phyloP scores from a whole-genome alignment of 164 flowering plant genomes.

The Nymphaea thermarum region DNA sequence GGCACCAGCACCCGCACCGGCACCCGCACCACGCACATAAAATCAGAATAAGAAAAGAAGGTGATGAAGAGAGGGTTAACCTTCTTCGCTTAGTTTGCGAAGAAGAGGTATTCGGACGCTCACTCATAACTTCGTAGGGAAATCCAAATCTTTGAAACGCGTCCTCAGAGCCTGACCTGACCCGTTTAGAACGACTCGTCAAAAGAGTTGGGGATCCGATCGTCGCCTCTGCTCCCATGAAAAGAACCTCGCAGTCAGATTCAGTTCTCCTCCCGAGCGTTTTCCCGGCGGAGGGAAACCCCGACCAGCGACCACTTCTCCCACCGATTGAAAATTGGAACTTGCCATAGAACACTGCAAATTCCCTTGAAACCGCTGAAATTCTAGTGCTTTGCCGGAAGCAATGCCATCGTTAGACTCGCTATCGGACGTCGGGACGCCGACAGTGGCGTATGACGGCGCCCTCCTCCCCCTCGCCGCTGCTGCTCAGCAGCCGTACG shows the following conservation, averaged over 20 bases:
- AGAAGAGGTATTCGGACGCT: no score
- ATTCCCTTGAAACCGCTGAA: neutral
- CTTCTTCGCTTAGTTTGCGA: no score
- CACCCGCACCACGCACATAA: no score
- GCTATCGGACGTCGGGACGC: neutral
- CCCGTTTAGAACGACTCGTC: no score
- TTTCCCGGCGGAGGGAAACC: neutral
- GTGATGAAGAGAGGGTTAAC: no score
- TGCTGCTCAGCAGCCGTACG: conserved; percentile 80
- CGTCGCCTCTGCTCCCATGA: no score
- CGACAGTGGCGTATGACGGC: conserved; percentile 15
- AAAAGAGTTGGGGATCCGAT: no score
- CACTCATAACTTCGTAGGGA: no score
- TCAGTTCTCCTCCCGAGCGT: neutral
- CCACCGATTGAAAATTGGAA: neutral
- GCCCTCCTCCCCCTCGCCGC: conserved; percentile 59
- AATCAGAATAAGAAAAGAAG: no score
- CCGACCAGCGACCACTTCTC: neutral
- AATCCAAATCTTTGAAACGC: no score
- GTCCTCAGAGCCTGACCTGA: no score
- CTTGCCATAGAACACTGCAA: neutral
- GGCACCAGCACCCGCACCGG: no score
- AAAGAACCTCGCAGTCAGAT: neutral
- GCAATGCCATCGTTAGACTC: conserved; percentile 9
- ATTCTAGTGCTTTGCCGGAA: conserved; percentile 2